phyloP scores from a whole-genome alignment of 108 stramenopile genomes.

The Stephanodiscus minutulus region DNA sequence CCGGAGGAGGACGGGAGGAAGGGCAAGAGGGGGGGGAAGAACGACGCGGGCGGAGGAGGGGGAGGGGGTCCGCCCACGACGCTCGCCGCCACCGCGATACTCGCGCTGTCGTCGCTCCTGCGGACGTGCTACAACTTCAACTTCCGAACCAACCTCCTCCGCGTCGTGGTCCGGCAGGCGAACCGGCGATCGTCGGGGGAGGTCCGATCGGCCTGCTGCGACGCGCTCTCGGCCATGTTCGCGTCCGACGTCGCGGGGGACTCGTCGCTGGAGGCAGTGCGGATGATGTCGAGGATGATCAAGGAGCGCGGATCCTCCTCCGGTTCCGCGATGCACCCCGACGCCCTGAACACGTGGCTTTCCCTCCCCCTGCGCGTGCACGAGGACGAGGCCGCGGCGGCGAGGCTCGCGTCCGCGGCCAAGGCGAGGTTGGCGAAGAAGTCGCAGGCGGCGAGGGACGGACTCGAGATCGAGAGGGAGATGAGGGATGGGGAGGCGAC shows the following conservation, averaged over 20 bases:
- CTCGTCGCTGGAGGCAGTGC: conserved; percentile 78
- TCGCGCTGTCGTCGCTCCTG: conserved; percentile 76
- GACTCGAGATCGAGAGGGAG: conserved; percentile 75
- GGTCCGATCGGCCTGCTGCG: conserved; percentile 69
- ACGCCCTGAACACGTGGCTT: conserved; percentile 66
- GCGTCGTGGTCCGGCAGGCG: conserved; percentile 67
- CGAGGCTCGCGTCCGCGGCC: conserved; percentile 65
- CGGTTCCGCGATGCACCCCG: conserved; percentile 66
- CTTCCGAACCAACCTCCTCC: conserved; percentile 80
- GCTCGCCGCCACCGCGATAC: conserved; percentile 70
- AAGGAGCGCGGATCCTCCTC: too few relatives aligned
- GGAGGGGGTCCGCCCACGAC: conserved; percentile 49
- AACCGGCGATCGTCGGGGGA: conserved; percentile 60
- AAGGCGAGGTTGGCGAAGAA: conserved; percentile 76
- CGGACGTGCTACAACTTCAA: conserved; percentile 83
- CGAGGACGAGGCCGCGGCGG: conserved; percentile 83
- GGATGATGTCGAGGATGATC: conserved; percentile 71
- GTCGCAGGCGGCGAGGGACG: conserved; percentile 63
- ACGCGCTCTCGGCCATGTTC: conserved; percentile 68
- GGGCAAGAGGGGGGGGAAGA: conserved; percentile 4
- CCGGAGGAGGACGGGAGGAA: conserved; percentile 17
- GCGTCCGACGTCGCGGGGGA: conserved; percentile 77
- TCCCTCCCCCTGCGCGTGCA: conserved; percentile 80
- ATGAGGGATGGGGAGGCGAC: conserved; percentile 80
- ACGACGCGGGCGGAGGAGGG: conserved; percentile 1